Conservation (phyloP, 495 filamentous ascomycete genomes). For the Choiromyces venosus region DNA sequence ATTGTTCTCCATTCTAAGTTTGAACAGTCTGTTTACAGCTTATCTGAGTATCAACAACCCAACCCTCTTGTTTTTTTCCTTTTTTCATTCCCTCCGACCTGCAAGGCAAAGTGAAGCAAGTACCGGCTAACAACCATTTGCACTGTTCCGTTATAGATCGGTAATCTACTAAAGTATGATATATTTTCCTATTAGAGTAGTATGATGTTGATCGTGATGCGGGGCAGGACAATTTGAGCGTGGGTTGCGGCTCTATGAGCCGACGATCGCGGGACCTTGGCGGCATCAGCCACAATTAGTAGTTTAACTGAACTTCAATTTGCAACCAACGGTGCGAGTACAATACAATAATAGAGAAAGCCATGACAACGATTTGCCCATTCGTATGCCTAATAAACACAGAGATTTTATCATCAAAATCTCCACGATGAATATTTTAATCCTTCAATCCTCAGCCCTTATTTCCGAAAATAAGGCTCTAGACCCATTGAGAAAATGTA, state of each 20-base stretch:
- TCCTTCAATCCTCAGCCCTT: neutral
- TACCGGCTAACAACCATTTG: neutral
- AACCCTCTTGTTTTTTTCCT: neutral
- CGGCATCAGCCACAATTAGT: neutral
- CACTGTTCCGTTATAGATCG: neutral
- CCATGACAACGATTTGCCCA: neutral
- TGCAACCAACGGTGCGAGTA: neutral
- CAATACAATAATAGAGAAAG: neutral
- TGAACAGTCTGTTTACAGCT: neutral
- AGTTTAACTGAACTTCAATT: neutral
- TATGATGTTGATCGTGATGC: neutral
- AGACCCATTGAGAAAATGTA: neutral
- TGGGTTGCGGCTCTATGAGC: neutral
- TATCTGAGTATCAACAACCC: neutral
- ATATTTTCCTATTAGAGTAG: neutral
- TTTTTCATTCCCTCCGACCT: neutral
- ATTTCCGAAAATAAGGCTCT: neutral
- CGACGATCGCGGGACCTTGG: neutral
- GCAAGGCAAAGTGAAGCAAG: neutral
- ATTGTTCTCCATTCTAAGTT: neutral
- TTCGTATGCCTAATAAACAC: neutral
- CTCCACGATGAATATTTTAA: neutral
- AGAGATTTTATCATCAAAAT: neutral
- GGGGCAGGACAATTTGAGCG: neutral
- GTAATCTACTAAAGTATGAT: neutral